Evolutionary conservation across 768 basidiomycete genomes (phyloP).

Genomic region (Mycena haematopus): DNA sequence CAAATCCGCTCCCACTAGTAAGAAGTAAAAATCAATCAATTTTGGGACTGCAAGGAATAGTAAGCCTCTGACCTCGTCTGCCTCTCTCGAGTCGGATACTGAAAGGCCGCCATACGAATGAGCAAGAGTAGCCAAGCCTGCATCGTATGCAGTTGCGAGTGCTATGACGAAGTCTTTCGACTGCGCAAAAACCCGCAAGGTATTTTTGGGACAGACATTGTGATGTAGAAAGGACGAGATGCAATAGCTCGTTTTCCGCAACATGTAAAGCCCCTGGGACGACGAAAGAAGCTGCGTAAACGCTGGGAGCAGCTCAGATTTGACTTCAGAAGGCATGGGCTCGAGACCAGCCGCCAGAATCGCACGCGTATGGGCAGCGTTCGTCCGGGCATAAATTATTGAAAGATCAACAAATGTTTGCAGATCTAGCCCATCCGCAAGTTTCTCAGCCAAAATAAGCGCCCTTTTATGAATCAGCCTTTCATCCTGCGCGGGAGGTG

Average conservation of each 20-base stretch:
- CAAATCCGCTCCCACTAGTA: conserved; percentile 79
- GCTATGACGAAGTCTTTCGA: conserved; percentile 59
- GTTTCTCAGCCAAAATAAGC: conserved; percentile 62
- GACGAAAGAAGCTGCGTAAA: conserved; percentile 58
- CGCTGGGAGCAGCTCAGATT: conserved; percentile 59
- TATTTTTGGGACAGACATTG: conserved; percentile 48
- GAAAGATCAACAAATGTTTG: conserved; percentile 68
- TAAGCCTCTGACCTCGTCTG: conserved; percentile 40
- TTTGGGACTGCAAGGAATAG: conserved; percentile 34
- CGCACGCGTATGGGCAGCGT: conserved; percentile 50
- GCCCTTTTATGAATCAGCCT: conserved; percentile 53
- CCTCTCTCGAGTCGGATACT: conserved; percentile 36
- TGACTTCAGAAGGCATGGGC: conserved; percentile 40
- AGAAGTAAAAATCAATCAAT: neutral
- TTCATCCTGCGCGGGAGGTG: conserved; percentile 41
- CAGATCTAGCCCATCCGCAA: conserved; percentile 54
- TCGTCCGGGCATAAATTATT: conserved; percentile 56
- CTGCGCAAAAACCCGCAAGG: conserved; percentile 59
- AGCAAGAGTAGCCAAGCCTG: conserved; percentile 60
- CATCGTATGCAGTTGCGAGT: conserved; percentile 65
- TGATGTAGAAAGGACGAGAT: conserved; percentile 57
- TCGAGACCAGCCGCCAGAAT: conserved; percentile 50
- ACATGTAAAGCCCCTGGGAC: conserved; percentile 61
- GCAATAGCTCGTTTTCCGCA: conserved; percentile 69
- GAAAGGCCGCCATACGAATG: conserved; percentile 65